Evolutionary conservation across 2,329 filamentous ascomycete genomes (phyloP).

Genomic region (Neoscytalidium dimidiatum): DNA sequence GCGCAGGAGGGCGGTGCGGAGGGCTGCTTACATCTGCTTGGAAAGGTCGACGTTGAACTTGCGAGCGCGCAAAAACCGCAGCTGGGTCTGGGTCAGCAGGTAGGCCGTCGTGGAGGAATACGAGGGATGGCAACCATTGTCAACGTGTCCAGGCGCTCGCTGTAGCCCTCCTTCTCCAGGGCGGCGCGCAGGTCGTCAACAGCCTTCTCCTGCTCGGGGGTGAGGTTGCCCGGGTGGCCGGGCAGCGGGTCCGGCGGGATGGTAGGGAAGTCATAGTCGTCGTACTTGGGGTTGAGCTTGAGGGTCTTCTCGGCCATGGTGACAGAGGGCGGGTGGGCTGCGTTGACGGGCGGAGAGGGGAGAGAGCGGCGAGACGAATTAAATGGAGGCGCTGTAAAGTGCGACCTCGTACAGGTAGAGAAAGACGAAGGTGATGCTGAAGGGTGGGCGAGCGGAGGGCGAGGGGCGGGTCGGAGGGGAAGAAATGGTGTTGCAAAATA

Average conservation of each 20-base stretch:
- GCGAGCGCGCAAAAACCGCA: constrained; percentile 88
- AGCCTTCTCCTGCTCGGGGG: constrained; percentile 82
- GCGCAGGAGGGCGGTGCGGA: neutral
- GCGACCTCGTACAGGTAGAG: neutral
- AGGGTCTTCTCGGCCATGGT: constrained; percentile 36
- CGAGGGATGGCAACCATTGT: constrained; percentile 63
- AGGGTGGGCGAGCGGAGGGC: neutral
- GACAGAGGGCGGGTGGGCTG: constrained; percentile 8
- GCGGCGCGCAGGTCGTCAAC: constrained; percentile 80
- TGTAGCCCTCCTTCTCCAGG: constrained; percentile 82
- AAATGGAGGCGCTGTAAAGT: neutral
- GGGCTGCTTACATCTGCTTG: constrained; percentile 77
- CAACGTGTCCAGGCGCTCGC: constrained; percentile 84
- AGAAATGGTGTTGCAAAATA: constrained; percentile 18
- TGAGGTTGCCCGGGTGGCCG: constrained; percentile 89
- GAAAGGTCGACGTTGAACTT: constrained; percentile 87
- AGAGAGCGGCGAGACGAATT: neutral
- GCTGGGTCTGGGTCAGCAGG: constrained; percentile 45
- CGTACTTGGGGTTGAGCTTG: constrained; percentile 82
- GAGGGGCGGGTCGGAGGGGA: neutral
- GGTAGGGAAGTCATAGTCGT: constrained; percentile 91
- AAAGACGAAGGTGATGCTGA: neutral
- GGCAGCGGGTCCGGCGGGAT: constrained; percentile 67
- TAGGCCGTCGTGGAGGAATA: constrained; percentile 18
- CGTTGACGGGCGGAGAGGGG: neutral